These are phyloP conservation scores for Bauhinia variegata DNA, from an alignment of 306 rosid genomes.

Conservation along the genomic window DNA sequence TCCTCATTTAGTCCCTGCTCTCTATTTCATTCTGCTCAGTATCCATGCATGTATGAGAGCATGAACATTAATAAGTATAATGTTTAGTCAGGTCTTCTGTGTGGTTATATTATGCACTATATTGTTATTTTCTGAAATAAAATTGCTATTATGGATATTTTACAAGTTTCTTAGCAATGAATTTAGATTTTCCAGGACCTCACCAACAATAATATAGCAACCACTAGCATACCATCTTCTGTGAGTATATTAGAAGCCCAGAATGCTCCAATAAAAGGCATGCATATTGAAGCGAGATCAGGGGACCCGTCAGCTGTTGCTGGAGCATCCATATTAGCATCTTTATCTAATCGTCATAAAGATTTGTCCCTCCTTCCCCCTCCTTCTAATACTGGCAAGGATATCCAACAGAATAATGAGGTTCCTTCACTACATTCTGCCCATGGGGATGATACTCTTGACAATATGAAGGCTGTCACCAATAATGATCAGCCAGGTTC, in stretches of 20 bases:
- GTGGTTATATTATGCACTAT: slow-evolving; percentile 1
- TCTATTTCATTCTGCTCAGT: slow-evolving; percentile 13
- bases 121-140: slow-evolving; percentile 4
- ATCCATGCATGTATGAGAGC: background rate
- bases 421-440: slow-evolving; percentile 56
- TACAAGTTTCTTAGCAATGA: slow-evolving; percentile 49
- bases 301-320: slow-evolving; percentile 90
- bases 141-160: slow-evolving; percentile 10
- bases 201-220: slow-evolving; percentile 50
- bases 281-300: slow-evolving; percentile 76
- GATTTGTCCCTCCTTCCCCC: slow-evolving; percentile 69
- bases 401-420: slow-evolving; percentile 58
- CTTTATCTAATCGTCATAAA: slow-evolving; percentile 70
- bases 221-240: slow-evolving; percentile 61
- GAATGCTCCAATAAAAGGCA: slow-evolving; percentile 68
- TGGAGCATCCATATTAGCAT: slow-evolving; percentile 86
- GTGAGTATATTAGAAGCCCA: slow-evolving; percentile 85
- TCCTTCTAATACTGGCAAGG: slow-evolving; percentile 58
- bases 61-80: background rate
- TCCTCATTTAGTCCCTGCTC: slow-evolving; percentile 16
- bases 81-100: slow-evolving; percentile 24
- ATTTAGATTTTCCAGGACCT: slow-evolving; percentile 85
- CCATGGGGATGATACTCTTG: slow-evolving; percentile 52
- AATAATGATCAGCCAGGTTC: slow-evolving; percentile 49
- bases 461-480: slow-evolving; percentile 56